Base-by-base conservation (phyloP, 2,329 filamentous ascomycete genomes). In the Endoconidiophora laricicola region DNA sequence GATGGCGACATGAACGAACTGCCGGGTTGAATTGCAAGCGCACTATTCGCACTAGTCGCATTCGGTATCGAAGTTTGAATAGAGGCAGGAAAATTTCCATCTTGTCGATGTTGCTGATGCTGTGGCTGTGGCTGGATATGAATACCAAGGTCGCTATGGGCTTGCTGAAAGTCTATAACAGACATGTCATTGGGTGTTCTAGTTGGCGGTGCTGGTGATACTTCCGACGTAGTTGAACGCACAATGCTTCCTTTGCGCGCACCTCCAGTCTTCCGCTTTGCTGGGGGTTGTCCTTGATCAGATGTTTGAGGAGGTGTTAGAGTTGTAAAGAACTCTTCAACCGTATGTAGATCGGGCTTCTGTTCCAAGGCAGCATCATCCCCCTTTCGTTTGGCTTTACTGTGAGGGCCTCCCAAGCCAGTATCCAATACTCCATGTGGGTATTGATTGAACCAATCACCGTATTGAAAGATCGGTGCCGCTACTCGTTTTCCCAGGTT, bases 391-490 rank as follows among this genome's bases (percentile, higher is more conserved):
- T 81, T 84, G 61, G 81, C 79, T 58, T 76, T 71, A 39, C 74
- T 70, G 3, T 71, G 78, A 1, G 84, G 81, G 56, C 91, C 86
- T 58, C 86, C 79, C 63, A 86, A 91, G 59, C 94, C 86, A 1
- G 79, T 74, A 54, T 85, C 79, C 3, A 85, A 86, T 14, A 96
- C 85, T 2, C 91, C 91, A 58, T 94, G 84, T 0, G 91, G 91
- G 61, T 95, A 96, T 56, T 84, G 78, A 60, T 91, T 84, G 59
- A 96, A 96, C 91, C 91, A 96, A 64, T 96, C 91, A 47, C 88
- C 87, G 58, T 96, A 96, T 59, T 96, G 90, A 58, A 95, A 73
- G 53, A 66, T 61, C 55, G 70, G 64, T n/a, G 70, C 70, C 7
- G 84, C 85, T 23, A 39, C 41, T n/a, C 42, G 33, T 26, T 38